phyloP scores from a whole-genome alignment of 2,329 filamentous ascomycete species.

The Paecilomyces dactylethromorphus region DNA sequence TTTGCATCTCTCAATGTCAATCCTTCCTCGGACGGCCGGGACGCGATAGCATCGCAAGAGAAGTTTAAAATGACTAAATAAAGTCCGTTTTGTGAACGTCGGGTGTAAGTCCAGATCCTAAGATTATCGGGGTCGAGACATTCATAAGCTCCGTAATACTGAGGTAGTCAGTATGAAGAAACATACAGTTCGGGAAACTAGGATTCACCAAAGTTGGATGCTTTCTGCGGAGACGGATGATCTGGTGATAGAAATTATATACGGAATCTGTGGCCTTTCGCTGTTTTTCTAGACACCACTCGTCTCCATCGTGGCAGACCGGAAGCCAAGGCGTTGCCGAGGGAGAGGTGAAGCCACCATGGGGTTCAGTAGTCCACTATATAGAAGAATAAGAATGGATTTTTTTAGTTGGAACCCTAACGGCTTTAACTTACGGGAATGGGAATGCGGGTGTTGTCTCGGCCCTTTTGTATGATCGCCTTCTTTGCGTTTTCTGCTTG shows the following conservation, averaged over 20 bases:
- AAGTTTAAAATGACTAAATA: conserved; percentile 10
- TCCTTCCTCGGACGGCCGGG: conserved; percentile 4
- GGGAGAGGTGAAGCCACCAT: conserved; percentile 10
- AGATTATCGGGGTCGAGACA: conserved; percentile 8
- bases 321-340: conserved; percentile 56
- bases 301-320: conserved; percentile 51
- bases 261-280: conserved; percentile 33
- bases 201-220: conserved; percentile 20
- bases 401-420: neutral
- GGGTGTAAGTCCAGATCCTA: conserved; percentile 7
- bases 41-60: conserved; percentile 5
- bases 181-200: neutral
- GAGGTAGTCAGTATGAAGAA: neutral
- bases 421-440: conserved; percentile 10
- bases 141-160: conserved; percentile 11
- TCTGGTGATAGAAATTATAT: conserved; percentile 51
- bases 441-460: conserved; percentile 23
- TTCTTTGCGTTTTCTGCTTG: conserved; percentile 17
- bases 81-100: conserved; percentile 7
- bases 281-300: conserved; percentile 50
- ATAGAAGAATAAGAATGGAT: neutral
- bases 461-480: conserved; percentile 20
- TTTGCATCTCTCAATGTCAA: conserved; percentile 3
- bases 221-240: conserved; percentile 50
- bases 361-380: conserved; percentile 11